Percentiles rank a stretch among this genome's conserved stretches.
Evolutionary conservation across 345 rosid genomes (phyloP).

Genomic region (Schrenkiella parvula): DNA sequence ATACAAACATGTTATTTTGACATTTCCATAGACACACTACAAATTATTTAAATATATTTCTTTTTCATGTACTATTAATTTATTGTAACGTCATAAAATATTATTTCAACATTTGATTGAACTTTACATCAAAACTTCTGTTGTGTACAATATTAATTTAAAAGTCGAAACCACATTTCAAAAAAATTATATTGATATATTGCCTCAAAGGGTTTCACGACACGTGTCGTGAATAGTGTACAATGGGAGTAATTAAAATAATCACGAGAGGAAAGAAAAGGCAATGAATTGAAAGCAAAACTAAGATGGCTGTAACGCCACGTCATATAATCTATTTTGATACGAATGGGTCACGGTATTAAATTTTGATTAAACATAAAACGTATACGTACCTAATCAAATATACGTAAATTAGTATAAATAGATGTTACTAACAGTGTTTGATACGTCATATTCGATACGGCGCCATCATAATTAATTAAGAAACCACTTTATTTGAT

Average conservation of each 20-base stretch:
- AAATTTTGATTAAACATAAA: constrained; percentile 14
- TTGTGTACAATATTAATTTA: too few relatives aligned
- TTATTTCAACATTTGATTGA: background rate
- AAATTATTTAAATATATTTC: background rate
- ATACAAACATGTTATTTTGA: background rate
- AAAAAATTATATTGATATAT: too few relatives aligned
- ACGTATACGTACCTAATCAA: constrained; percentile 19
- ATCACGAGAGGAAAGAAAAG: too few relatives aligned
- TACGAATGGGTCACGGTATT: constrained; percentile 6
- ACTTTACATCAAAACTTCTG: background rate
- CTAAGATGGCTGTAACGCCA: too few relatives aligned
- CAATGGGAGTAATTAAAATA: too few relatives aligned
- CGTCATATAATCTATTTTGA: constrained; percentile 1
- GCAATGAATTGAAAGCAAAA: too few relatives aligned
- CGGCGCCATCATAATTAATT: constrained; percentile 28
- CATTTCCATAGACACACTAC: background rate
- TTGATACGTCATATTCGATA: constrained; percentile 29
- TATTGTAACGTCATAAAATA: background rate
- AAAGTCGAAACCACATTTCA: background rate
- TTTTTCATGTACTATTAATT: background rate
- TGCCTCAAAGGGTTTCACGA: too few relatives aligned
- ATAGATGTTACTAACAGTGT: too few relatives aligned
- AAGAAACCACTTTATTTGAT: constrained; percentile 2
- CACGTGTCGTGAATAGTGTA: too few relatives aligned
- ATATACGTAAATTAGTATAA: background rate